Percentiles rank a stretch among this genome's conserved stretches.
Conservation (phyloP, 495 filamentous ascomycete species). For the Neurospora sp. region DNA sequence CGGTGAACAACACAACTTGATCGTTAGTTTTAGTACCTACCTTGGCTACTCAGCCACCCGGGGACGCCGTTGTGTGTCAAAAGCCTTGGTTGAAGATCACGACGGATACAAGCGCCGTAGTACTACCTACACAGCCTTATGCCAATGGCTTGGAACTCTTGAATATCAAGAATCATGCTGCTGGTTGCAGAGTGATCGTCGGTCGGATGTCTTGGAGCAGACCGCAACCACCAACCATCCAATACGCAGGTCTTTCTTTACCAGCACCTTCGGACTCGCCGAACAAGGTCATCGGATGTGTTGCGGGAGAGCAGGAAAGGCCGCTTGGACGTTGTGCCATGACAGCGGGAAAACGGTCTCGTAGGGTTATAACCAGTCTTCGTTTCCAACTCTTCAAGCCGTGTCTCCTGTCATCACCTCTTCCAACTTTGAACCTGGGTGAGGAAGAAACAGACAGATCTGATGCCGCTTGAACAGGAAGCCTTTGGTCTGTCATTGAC, state of each 20-base stretch:
- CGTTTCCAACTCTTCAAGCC: neutral
- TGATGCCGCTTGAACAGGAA: too few relatives aligned
- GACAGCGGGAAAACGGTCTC: neutral
- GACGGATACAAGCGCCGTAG: neutral
- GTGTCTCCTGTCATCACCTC: neutral
- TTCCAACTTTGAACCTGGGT: neutral
- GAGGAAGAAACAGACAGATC: neutral
- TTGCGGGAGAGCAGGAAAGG: neutral
- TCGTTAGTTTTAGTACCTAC: neutral
- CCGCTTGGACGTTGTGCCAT: neutral
- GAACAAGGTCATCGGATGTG: neutral
- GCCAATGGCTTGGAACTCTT: neutral
- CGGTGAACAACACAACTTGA: neutral
- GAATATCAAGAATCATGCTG: neutral
- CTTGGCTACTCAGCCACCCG: neutral
- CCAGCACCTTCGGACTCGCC: neutral
- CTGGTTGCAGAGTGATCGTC: neutral
- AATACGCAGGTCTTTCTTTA: neutral
- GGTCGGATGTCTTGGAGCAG: neutral
- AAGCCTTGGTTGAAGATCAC: neutral
- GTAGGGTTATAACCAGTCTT: neutral
- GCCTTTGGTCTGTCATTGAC: neutral
- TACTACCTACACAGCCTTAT: neutral
- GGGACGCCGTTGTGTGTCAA: neutral
- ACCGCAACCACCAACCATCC: neutral